Percentiles rank a stretch among this genome's conserved stretches.
phyloP scores from a whole-genome alignment of 2,329 filamentous ascomycete genomes.

The Aspergillus hortae region DNA sequence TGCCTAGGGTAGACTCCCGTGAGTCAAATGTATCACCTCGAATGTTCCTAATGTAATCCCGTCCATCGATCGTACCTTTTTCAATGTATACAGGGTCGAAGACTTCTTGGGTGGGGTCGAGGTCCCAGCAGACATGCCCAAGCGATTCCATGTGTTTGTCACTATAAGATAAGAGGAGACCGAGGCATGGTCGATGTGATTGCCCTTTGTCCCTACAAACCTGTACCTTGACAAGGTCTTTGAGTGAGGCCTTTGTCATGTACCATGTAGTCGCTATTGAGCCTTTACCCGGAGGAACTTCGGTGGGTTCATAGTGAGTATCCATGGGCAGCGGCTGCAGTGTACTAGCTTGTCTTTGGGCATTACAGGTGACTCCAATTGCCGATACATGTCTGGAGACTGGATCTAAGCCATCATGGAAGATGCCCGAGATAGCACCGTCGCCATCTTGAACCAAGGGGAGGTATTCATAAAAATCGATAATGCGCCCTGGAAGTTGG shows the following conservation, averaged over 20 bases:
- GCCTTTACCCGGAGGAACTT: not conserved
- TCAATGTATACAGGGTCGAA: conserved; percentile 4
- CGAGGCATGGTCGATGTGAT: conserved; percentile 8
- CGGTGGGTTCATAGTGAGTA: conserved; percentile 3
- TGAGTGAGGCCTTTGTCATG: conserved; percentile 11
- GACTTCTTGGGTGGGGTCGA: conserved; percentile 5
- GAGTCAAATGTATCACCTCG: not conserved
- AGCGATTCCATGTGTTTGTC: conserved; percentile 11
- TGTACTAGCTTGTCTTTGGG: not conserved
- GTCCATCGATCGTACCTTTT: conserved; percentile 1
- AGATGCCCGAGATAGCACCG: conserved; percentile 13
- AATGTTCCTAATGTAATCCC: conserved; percentile 10
- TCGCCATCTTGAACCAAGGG: conserved; percentile 8
- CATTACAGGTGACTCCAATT: conserved; percentile 14
- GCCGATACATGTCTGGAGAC: not conserved
- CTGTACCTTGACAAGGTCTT: conserved; percentile 9
- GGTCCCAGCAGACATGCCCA: conserved; percentile 15
- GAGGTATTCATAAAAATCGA: conserved; percentile 3
- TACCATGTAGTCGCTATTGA: conserved; percentile 6
- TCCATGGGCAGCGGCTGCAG: not conserved
- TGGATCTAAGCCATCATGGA: conserved; percentile 12
- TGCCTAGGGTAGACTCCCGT: not conserved
- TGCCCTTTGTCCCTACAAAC: conserved; percentile 10
- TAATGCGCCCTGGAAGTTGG: not conserved
- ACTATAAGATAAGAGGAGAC: conserved; percentile 11